These are phyloP conservation scores for Fusarium sp. DNA, from an alignment of 2,329 filamentous ascomycete species.

Conservation along the genomic window DNA sequence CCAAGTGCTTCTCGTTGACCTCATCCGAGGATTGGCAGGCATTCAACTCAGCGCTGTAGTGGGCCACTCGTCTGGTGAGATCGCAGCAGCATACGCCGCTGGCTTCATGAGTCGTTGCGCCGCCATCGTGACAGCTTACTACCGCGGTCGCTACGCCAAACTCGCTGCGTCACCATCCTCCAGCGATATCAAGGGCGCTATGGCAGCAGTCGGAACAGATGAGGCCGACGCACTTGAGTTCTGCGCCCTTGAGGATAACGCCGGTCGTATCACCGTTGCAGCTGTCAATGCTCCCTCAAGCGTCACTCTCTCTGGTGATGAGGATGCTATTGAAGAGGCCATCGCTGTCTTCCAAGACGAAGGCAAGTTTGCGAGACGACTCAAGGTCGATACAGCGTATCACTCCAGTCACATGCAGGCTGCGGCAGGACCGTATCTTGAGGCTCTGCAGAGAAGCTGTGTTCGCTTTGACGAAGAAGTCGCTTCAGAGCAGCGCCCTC, in stretches of 20 bases:
- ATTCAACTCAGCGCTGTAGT: conserved; percentile 49
- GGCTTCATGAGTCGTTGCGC: background rate
- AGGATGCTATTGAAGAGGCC: conserved; percentile 47
- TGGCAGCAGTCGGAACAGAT: background rate
- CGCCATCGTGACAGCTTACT: conserved; percentile 45
- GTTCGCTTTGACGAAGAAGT: background rate
- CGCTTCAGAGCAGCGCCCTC: background rate
- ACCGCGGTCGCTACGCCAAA: conserved; percentile 1
- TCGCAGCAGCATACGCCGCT: background rate
- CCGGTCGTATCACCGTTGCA: background rate
- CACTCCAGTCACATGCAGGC: background rate
- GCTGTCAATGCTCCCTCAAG: background rate
- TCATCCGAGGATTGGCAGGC: background rate
- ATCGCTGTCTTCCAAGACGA: conserved; percentile 1
- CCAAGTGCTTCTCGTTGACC: background rate
- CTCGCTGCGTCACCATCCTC: background rate
- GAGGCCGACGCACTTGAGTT: background rate
- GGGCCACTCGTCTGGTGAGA: conserved; percentile 53
- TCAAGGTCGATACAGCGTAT: conserved; percentile 13
- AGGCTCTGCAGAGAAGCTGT: background rate
- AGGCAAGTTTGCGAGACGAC: background rate
- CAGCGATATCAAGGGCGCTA: background rate
- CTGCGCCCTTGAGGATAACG: background rate
- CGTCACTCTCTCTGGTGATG: background rate
- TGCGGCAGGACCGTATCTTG: background rate